A percentile compares a stretch with the other conserved stretches of the same genome.
These are phyloP conservation scores for Pochonia chlamydosporia DNA, from an alignment of 2,329 filamentous ascomycete genomes.

Conservation along the genomic window DNA sequence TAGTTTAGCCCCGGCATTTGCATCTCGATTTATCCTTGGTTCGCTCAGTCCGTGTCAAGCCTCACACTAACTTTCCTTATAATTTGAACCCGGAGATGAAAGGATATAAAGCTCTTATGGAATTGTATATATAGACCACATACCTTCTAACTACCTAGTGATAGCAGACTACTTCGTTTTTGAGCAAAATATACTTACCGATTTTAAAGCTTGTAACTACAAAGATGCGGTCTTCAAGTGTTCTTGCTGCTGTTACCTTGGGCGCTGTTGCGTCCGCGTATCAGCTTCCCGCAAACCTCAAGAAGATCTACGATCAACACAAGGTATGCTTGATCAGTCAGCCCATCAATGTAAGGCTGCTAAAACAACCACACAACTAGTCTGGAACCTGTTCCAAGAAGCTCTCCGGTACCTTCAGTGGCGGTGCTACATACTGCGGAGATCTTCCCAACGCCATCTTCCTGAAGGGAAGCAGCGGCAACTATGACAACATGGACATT, in stretches of 20 bases:
- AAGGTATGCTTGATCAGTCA: constrained; percentile 8
- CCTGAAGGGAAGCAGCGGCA: not conserved
- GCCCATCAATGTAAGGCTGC: constrained; percentile 5
- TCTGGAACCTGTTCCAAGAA: constrained; percentile 10
- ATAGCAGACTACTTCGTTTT: too few relatives aligned
- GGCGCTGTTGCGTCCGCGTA: constrained; percentile 11
- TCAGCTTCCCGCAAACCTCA: constrained; percentile 10
- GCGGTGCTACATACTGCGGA: not conserved
- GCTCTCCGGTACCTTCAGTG: constrained; percentile 7
- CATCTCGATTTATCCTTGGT: too few relatives aligned
- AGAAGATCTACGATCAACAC: constrained; percentile 9
- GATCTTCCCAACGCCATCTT: not conserved
- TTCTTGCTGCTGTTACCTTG: constrained; percentile 6
- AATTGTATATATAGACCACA: too few relatives aligned
- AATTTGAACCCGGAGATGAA: too few relatives aligned
- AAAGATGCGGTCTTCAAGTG: constrained; percentile 4
- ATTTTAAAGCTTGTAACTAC: too few relatives aligned
- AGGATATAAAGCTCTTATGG: too few relatives aligned
- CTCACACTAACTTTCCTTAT: too few relatives aligned
- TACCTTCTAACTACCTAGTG: too few relatives aligned
- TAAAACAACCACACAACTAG: not conserved
- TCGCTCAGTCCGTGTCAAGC: too few relatives aligned
- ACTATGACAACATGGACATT: constrained; percentile 44
- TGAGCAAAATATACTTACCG: too few relatives aligned
- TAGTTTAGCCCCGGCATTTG: too few relatives aligned